Conservation (phyloP, 129 eudicot genomes). For the Gnaphalium uliginosum region DNA sequence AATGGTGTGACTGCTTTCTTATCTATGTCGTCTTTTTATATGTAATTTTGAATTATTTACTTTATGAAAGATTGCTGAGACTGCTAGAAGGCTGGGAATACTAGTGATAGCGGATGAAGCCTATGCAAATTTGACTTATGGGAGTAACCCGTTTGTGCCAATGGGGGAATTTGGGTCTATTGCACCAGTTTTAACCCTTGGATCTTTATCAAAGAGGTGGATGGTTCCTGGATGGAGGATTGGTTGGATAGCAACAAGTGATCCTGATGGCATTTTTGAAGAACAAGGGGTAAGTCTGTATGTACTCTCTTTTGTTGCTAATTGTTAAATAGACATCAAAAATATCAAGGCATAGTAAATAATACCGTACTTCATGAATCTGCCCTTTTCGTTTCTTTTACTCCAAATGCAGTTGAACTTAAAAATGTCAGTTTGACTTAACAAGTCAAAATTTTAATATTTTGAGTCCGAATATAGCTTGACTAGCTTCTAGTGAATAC, state of each 20-base stretch:
- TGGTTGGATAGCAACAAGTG: slow-evolving; percentile 55
- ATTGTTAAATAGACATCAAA: neutral
- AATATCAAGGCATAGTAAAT: slow-evolving; percentile 6
- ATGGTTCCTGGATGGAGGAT: slow-evolving; percentile 66
- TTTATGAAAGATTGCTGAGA: slow-evolving; percentile 47
- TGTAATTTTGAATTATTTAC: neutral
- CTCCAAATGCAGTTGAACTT: neutral
- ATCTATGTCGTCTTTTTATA: neutral
- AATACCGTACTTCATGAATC: no score
- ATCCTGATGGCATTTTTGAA: slow-evolving; percentile 46
- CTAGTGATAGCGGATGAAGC: slow-evolving; percentile 68
- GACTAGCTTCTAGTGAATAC: neutral
- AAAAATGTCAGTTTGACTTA: neutral
- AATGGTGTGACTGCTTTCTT: no score
- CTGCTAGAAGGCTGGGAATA: slow-evolving; percentile 59
- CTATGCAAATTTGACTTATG: slow-evolving; percentile 50
- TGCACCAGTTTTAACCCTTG: slow-evolving; percentile 56
- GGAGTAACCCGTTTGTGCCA: slow-evolving; percentile 47
- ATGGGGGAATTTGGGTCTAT: slow-evolving; percentile 54
- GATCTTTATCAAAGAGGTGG: slow-evolving; percentile 65
- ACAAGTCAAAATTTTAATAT: neutral
- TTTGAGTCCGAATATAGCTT: no score
- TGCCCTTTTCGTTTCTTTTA: neutral
- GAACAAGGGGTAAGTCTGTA: slow-evolving; percentile 46
- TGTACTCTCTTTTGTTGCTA: slow-evolving; percentile 5